Evolutionary conservation across 805 yeast species (phyloP), one percentile per base, ranked within the genome.

Genomic region (Cyberlindnera suaveolens): DNA sequence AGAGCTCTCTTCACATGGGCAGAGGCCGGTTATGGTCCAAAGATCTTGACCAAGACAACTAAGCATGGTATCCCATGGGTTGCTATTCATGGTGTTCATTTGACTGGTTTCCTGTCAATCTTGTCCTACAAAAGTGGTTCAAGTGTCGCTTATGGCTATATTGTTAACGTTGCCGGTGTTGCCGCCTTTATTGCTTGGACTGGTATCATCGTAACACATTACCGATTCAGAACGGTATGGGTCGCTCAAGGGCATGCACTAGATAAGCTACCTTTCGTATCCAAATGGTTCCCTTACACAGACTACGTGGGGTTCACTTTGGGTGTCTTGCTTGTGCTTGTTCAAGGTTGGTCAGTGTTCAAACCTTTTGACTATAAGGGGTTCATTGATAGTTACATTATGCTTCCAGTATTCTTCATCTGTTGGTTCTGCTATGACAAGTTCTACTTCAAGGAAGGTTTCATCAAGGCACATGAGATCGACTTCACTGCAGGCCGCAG

Each of bases 171-270:
- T 51, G 74, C 85, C 14, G 85, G 85, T 38, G 83, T 82, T 37
- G 80, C 87, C 11, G 89, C 90, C 35, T 75, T 83, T 52, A 77
- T 82, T 47, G 71, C 85, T 19, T 82, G 90, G 90, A 72, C 77
- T 27, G 72, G 77, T 56, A 80, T 82, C 47, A 70, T 80, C 27
- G 62, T 73, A 30, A 67, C 80, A 6, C 89, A 82, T 62, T 62
- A 81, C 43, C 70, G 87, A 59, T 84, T 83, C 62, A 82, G 84
- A 80, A 60, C 64, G 29, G 80, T 82, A 13, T 67, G 85, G 57
- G 68, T 71, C 48, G 59, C 68, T 20, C 77, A 88, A 58, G 80
- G 80, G 40, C 77, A 81, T 42, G 65, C 80, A 29, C 63, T 91
- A 51, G 78, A 79, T 51, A 68, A 74, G 13, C 68, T 87, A 43